Base-by-base conservation (phyloP, 2,329 filamentous ascomycete genomes). In the Periconia sp. region DNA sequence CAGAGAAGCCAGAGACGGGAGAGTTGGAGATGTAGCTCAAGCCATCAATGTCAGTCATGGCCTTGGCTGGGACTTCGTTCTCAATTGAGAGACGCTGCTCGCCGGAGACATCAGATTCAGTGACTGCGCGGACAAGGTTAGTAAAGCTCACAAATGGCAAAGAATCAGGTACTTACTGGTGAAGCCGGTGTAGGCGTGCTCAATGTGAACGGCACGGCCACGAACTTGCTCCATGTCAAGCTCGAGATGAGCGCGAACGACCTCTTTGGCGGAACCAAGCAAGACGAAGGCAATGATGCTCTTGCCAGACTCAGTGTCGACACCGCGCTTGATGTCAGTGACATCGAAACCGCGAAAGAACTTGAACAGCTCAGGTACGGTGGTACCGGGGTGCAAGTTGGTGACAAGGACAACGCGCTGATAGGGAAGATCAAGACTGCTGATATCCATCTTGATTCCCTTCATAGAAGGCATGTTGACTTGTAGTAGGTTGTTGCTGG, bases 321-420 rank as follows among this genome's bases (percentile, higher is more conserved):
- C 23, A 11, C 41, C 43, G 14, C 47, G 52, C 15, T 42, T 50
- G 17, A 43, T 46, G 14, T 54, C 52, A 18, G 50, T 10, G 11
- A 54, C 23, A 17, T 40, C 20, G 37, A 41, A 54, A 13, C 37
- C 42, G 6, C 42, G 9, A 33, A 54, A 54, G 17, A 54, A 20
- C 1, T n/a, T 15, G 3, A 14, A 11, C 18, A 54, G 11, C 14
- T 50, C 47, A 13, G n/a, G 27, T n/a, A 50, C 37, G 2, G 33
- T 47, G 11, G 52, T 30, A n/a, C 41, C 30, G 13, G n/a, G 42
- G 15, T 49, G 47, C 17, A 54, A 13, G 17, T 50, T 46, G 3
- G 42, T 49, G 10, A 50, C 19, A 15, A 47, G 47, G 30, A 54
- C 23, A 6, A 54, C 47, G 14, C 52, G 52, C 30, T 50, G 27